phyloP scores from a whole-genome alignment of 179 eudicot genomes.

The Carnegiea gigantea region DNA sequence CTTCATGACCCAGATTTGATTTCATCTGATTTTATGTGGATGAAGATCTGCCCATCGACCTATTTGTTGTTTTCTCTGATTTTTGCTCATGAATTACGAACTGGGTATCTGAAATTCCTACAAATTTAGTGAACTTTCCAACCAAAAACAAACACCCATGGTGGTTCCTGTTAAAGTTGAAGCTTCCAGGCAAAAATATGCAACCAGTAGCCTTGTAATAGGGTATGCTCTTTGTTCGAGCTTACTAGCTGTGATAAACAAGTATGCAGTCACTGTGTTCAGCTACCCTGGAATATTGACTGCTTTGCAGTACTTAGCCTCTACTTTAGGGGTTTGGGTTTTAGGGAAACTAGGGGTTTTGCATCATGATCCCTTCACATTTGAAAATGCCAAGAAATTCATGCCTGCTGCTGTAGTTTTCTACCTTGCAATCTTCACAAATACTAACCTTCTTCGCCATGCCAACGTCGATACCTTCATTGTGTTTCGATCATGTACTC shows the following conservation, averaged over 20 bases:
- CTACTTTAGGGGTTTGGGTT: slow-evolving; percentile 85
- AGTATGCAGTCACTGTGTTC: slow-evolving; percentile 87
- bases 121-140: slow-evolving; percentile 1
- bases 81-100: slow-evolving; percentile 7
- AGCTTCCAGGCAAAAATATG: slow-evolving; percentile 56
- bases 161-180: slow-evolving; percentile 34
- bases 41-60: slow-evolving; percentile 16
- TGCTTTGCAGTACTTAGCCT: slow-evolving; percentile 79
- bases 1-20: slow-evolving; percentile 2
- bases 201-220: slow-evolving; percentile 76
- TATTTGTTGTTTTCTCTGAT: neutral
- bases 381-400: slow-evolving; percentile 78
- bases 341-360: slow-evolving; percentile 83
- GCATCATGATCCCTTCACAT: slow-evolving; percentile 65
- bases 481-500: slow-evolving; percentile 88
- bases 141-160: neutral
- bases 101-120: slow-evolving; percentile 15
- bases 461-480: slow-evolving; percentile 97
- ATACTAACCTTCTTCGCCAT: slow-evolving; percentile 88
- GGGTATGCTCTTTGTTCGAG: slow-evolving; percentile 97
- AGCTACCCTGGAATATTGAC: slow-evolving; percentile 90
- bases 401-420: slow-evolving; percentile 87
- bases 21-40: neutral
- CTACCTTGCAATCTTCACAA: slow-evolving; percentile 87
- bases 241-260: slow-evolving; percentile 88